Evolutionary conservation across 495 filamentous ascomycete species (phyloP).

Genomic region (Extremus antarcticus): DNA sequence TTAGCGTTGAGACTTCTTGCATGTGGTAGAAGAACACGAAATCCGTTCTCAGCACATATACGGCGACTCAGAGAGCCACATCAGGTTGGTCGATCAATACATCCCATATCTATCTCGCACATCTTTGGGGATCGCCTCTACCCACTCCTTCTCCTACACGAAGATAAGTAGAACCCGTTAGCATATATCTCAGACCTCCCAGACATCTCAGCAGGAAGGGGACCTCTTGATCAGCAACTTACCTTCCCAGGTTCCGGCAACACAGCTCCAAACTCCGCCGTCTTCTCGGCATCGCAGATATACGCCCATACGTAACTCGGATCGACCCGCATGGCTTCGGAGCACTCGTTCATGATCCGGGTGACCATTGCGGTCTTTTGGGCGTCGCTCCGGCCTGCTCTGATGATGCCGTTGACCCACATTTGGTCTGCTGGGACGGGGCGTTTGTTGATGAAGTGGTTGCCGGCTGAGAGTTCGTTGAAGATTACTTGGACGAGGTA

Average conservation of each 20-base stretch:
- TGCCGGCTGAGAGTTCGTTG: background rate
- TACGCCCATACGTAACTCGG: background rate
- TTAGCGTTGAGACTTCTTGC: too few species aligned
- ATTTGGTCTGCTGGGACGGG: background rate
- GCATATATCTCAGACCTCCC: too few species aligned
- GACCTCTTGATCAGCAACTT: too few species aligned
- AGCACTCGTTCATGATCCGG: background rate
- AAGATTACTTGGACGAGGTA: background rate
- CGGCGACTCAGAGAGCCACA: too few species aligned
- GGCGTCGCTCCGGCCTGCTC: background rate
- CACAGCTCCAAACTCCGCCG: background rate
- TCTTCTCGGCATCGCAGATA: background rate
- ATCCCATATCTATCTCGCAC: background rate
- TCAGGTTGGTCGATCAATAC: too few species aligned
- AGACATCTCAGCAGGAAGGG: too few species aligned
- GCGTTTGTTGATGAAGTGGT: conserved; percentile 2
- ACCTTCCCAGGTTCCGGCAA: background rate
- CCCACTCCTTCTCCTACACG: background rate
- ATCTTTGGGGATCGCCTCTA: background rate
- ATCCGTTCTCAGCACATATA: too few species aligned
- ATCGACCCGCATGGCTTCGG: background rate
- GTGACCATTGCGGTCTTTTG: background rate
- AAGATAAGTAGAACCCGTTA: too few species aligned
- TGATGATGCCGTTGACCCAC: background rate
- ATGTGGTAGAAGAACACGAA: too few species aligned